Base-by-base conservation (phyloP, 2,329 filamentous ascomycete genomes). In the Onygenales sp. region DNA sequence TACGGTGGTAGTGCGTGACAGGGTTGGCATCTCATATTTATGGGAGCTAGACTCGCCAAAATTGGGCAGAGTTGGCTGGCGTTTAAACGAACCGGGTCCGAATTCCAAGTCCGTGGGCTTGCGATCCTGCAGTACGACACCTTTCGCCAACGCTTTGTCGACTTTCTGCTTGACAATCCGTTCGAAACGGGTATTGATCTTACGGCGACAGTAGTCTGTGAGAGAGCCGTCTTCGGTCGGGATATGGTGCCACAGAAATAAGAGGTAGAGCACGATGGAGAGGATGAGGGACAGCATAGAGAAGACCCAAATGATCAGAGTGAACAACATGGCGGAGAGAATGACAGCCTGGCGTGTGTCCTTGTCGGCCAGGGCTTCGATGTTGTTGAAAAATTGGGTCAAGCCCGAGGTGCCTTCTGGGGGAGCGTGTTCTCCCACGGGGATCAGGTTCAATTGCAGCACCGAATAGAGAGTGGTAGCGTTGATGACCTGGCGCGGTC, bases 241-340 rank as follows among this genome's bases (percentile, higher is more conserved):
- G 56, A 98, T 92, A 71, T 92, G 93, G 69, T 93, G 87, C 81
- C 87, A 95, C 5, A 98, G 78, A 69, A 95, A 98, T 62, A 88
- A 81, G 39, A 95, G 70, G 70, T 95, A 97, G 56, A 95, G 83
- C 1, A 94, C 62, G 21, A 84, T 74, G 0, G 88, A 89, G 8
- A 87, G 65, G n/a, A 92, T 73, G 49, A 97, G 77, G 53, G 74
- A 78, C 52, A 97, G 66, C 5, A 87, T 80, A 0, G 87, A 86
- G 61, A 97, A 84, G 11, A 90, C 77, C 92, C 92, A 97, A 61
- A 97, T 82, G 52, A 96, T 67, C 21, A 95, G 69, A 3, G 92
- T 96, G 71, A 95, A 97, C 58, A 90, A 74, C 93, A 97, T 97
- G 69, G 88, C 85, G 40, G 84, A 87, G 50, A 97, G 77, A 60